Base-by-base conservation (phyloP, 2,329 filamentous ascomycete species). In the Fusarium setosum region DNA sequence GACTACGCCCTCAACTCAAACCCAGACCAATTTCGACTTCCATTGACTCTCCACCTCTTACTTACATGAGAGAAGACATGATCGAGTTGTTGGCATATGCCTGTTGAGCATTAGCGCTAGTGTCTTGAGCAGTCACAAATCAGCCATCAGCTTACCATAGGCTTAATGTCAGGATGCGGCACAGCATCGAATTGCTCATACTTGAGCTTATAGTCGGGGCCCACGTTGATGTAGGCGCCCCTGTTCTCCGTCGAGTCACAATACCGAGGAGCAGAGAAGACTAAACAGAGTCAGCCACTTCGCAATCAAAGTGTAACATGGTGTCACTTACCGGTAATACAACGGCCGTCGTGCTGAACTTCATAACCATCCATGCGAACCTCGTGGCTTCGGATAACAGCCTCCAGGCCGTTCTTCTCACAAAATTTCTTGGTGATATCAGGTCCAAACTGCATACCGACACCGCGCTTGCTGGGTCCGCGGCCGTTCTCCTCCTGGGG, bases 341-440 rank as follows among this genome's bases (percentile, higher is more conserved):
- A 99, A 72, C 89, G 90, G 67, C 95, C 96, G 72, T 96, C 92
- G 77, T 99, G 96, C 83, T 99, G 95, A 69, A 97, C 92, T 77
- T 99, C 95, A 75, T 98, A 99, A n/a, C 96, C 96, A 61, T 96
- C 94, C 96, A 99, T 99, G 72, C 96, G 90, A 24, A 99, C 96
- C 79, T 99, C 96, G 81, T 99, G 96, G 74, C 94, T 97, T 72
- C 96, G 91, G 73, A 99, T 99, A 67, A 99, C 91, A 42, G 96
- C 96, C 67, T 97, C 92, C 37, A 99, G 86, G 0, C 93, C 92
- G 79, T 99, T 99, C 80, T 91, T 94, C 73, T 99, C 94, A 76
- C 96, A 99, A 85, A 99, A 99, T 49, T 89, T 87, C 83, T 96
- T 97, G 20, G 96, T 99, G 59, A 99, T 89, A 76, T 99, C 96